Evolutionary conservation across 169 alveolate species (phyloP).

Genomic region (Plasmodium coatneyi): DNA sequence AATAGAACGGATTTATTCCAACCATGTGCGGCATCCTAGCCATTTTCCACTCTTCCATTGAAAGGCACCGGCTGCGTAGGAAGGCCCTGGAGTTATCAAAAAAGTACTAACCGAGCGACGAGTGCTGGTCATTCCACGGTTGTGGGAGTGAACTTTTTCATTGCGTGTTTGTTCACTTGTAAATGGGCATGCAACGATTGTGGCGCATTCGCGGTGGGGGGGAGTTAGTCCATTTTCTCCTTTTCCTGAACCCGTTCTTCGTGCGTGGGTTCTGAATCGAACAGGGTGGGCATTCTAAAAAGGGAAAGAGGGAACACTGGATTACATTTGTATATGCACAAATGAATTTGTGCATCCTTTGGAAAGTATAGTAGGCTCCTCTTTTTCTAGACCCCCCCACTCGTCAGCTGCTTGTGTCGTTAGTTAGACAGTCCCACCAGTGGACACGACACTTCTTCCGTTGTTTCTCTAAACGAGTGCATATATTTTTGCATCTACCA

Average conservation of each 20-base stretch:
- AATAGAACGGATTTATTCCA: background rate
- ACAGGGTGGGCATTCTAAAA: background rate
- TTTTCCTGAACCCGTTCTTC: background rate
- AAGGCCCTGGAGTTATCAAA: constrained; percentile 56
- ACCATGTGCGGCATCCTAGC: constrained; percentile 68
- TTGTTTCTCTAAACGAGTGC: background rate
- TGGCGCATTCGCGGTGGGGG: background rate
- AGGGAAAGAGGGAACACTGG: background rate
- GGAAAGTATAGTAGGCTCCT: background rate
- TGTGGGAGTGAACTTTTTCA: background rate
- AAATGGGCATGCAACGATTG: background rate
- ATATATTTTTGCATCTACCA: background rate
- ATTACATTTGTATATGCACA: background rate
- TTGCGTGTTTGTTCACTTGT: background rate
- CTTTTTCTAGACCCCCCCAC: background rate
- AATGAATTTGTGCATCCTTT: background rate
- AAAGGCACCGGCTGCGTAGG: constrained; percentile 49
- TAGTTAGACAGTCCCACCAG: background rate
- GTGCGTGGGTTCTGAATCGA: background rate
- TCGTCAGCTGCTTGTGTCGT: background rate
- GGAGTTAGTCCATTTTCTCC: background rate
- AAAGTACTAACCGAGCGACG: constrained; percentile 4
- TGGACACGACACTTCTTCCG: background rate
- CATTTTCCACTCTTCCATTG: constrained; percentile 64
- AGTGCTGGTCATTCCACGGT: background rate